Percentiles rank a stretch among this genome's conserved stretches.
Conservation (phyloP, 257 asterid species). For the Linderniella brevidens region DNA sequence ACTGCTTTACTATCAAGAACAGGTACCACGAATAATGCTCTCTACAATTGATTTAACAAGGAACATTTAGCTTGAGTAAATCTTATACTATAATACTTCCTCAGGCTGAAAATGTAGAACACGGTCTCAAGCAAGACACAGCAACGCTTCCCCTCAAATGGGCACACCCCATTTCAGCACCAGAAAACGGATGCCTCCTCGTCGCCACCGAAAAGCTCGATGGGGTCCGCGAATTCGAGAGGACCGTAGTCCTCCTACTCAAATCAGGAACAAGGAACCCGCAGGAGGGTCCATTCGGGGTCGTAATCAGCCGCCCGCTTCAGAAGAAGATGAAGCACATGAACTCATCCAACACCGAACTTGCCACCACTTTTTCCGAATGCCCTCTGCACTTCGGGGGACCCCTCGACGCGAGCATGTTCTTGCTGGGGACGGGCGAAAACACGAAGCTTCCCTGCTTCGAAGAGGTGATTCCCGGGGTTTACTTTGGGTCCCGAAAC, state of each 20-base stretch:
- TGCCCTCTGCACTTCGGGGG: constrained; percentile 87
- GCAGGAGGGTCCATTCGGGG: constrained; percentile 82
- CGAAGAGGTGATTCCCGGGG: constrained; percentile 64
- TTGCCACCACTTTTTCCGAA: constrained; percentile 70
- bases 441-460: constrained; percentile 29
- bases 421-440: constrained; percentile 42
- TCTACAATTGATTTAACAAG: no score
- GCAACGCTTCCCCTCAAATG: constrained; percentile 62
- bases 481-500: constrained; percentile 75
- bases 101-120: constrained; percentile 42
- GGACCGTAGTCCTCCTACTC: constrained; percentile 84
- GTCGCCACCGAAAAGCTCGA: constrained; percentile 90
- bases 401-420: constrained; percentile 90
- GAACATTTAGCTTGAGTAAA: no score
- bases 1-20: constrained; percentile 47
- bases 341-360: constrained; percentile 53
- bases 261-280: constrained; percentile 79
- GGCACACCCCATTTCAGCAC: constrained; percentile 97
- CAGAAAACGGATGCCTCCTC: constrained; percentile 87
- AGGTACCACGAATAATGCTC: constrained; percentile 14
- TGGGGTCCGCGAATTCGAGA: constrained; percentile 69
- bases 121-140: constrained; percentile 24
- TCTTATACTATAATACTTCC: constrained; percentile 16
- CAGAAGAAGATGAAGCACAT: constrained; percentile 68
- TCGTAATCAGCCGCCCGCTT: constrained; percentile 71